Conservation (phyloP, 257 asterid species). For the Eustoma russellianum region DNA sequence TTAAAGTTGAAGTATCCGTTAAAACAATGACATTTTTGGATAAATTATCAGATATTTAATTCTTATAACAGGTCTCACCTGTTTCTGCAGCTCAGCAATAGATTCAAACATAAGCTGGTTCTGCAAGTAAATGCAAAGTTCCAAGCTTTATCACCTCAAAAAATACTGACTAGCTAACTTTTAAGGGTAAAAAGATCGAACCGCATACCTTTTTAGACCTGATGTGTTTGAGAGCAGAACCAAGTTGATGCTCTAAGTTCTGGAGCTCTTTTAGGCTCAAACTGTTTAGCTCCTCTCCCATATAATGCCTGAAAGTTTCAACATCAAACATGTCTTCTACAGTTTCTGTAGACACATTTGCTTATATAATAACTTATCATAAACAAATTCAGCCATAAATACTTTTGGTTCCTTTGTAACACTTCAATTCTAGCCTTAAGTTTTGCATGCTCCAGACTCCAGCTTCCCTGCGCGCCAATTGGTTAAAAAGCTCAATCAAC, state of each 20-base stretch:
- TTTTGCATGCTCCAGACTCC: constrained; percentile 77
- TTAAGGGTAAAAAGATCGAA: too few species aligned
- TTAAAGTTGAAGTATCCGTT: too few species aligned
- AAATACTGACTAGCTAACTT: too few species aligned
- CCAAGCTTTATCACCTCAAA: neutral
- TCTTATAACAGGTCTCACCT: constrained; percentile 28
- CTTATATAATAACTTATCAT: neutral
- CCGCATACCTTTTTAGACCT: constrained; percentile 63
- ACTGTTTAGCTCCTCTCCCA: constrained; percentile 62
- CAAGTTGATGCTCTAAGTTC: constrained; percentile 77
- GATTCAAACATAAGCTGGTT: constrained; percentile 79
- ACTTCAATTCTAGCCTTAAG: constrained; percentile 81
- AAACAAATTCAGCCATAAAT: neutral
- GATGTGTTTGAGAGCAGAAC: constrained; percentile 65
- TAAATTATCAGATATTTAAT: too few species aligned
- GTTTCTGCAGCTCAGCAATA: constrained; percentile 65
- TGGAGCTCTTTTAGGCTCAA: constrained; percentile 72
- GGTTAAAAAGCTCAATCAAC: too few species aligned
- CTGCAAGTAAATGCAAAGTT: constrained; percentile 29
- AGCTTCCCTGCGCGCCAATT: constrained; percentile 39
- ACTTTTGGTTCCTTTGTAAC: constrained; percentile 69
- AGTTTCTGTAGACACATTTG: too few species aligned
- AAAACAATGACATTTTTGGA: too few species aligned
- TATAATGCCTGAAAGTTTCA: constrained; percentile 56
- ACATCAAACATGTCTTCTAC: too few species aligned